Conservation (phyloP, 2,329 filamentous ascomycete genomes). For the Huntiella abstrusa region DNA sequence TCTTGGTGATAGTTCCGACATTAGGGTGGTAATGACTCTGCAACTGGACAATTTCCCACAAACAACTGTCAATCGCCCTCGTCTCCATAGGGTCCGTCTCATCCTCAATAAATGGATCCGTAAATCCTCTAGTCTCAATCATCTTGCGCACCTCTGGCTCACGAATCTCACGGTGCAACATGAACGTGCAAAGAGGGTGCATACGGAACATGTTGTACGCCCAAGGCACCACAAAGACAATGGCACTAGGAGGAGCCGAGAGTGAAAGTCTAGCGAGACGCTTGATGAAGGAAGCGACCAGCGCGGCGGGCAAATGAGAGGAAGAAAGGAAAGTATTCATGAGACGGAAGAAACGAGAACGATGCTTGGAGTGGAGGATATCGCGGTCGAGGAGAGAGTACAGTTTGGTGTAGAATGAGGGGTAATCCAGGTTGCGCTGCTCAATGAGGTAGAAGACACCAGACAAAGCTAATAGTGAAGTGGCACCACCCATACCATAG, state of each 20-base stretch:
- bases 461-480: conserved; percentile 70
- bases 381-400: conserved; percentile 79
- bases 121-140: conserved; percentile 39
- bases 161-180: conserved; percentile 65
- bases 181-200: conserved; percentile 83
- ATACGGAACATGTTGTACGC: conserved; percentile 85
- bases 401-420: conserved; percentile 79
- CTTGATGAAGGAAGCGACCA: conserved; percentile 94
- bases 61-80: conserved; percentile 69
- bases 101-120: conserved; percentile 58
- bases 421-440: conserved; percentile 88
- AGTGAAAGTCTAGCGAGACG: conserved; percentile 67
- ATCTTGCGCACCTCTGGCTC: conserved; percentile 37
- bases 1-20: conserved; percentile 80
- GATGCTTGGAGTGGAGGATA: conserved; percentile 82
- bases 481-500: conserved; percentile 71
- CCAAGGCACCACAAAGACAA: conserved; percentile 80
- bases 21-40: conserved; percentile 94
- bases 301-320: conserved; percentile 73
- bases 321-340: conserved; percentile 80
- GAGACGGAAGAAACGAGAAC: conserved; percentile 81
- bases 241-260: conserved; percentile 73
- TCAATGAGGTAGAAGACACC: conserved; percentile 91
- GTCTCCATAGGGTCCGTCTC: conserved; percentile 75
- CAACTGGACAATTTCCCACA: conserved; percentile 88